Conservation (phyloP, 2,329 filamentous ascomycete species). For the Xylaria sp. region DNA sequence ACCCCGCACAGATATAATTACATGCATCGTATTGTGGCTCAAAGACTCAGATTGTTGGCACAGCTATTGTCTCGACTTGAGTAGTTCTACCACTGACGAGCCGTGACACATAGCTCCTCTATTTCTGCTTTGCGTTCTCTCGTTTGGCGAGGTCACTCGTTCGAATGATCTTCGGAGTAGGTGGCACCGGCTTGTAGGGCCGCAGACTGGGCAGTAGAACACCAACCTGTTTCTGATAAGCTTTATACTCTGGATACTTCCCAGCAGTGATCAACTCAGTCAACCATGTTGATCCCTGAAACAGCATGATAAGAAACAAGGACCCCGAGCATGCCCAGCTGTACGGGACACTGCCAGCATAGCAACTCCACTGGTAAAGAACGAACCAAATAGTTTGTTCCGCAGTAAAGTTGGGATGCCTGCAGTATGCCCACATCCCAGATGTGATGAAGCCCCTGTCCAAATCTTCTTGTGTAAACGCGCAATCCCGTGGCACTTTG, state of each 20-base stretch:
- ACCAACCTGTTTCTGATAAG: conserved; percentile 85
- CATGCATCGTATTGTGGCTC: conserved; percentile 2
- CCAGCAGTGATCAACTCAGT: conserved; percentile 82
- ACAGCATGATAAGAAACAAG: conserved; percentile 77
- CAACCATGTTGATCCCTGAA: conserved; percentile 88
- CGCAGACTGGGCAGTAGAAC: conserved; percentile 78
- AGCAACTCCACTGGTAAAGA: conserved; percentile 89
- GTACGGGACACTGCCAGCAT: conserved; percentile 73
- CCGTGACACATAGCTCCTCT: conserved; percentile 30
- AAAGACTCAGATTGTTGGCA: background rate
- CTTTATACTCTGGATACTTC: conserved; percentile 89
- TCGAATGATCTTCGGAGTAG: conserved; percentile 59
- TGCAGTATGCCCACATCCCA: conserved; percentile 87
- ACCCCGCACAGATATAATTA: background rate
- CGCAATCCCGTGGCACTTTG: conserved; percentile 72
- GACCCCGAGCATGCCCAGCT: conserved; percentile 84
- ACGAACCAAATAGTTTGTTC: conserved; percentile 92
- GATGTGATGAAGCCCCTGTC: conserved; percentile 88
- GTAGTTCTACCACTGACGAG: background rate
- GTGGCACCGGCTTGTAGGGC: conserved; percentile 56
- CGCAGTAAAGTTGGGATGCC: conserved; percentile 94
- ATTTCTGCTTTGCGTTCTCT: conserved; percentile 56
- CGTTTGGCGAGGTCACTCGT: conserved; percentile 63
- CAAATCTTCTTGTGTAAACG: conserved; percentile 77
- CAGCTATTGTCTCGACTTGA: background rate